Base-by-base conservation (phyloP, 257 asterid genomes). In the Nemophila menziesii region DNA sequence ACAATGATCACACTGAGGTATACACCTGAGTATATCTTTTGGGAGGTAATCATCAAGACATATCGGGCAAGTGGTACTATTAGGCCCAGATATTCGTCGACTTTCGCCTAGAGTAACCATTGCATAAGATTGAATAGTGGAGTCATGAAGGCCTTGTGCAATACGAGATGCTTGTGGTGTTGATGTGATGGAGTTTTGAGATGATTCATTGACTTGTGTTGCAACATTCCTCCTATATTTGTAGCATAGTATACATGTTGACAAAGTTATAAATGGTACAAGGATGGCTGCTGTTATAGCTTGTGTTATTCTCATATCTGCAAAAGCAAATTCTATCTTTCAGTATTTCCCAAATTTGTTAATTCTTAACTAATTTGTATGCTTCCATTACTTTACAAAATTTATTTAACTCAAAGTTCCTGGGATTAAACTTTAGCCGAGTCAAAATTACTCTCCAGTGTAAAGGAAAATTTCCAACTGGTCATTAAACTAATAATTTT, bases 1-100 rank as follows among this genome's bases (percentile, higher is more conserved):
- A 54, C 93, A 87, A 44, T 87, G 97, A 1, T 75, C 66, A 51
- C 93, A 82, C 3, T 49, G 67, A 5, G 95, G 86, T 14, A 87
- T 75, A 53, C 86, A 52, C 48, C 78, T 58, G 0, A 87, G 16
- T 2, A 65, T 67, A 29, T 86, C 93, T 46, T 66, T 75, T 0
- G 94, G 78, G 5, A 49, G 22, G 46, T 87, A 87, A 10, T 87
- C 97, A 0, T 52, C 56, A 5, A 87, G 59, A 43, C 97, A 82
- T 61, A 87, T 87, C 0, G 97, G 74, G 51, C 97, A 87, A 13
- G 72, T 74, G 10, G 42, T 56, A 2, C 73, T 73, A 40, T 77
- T 77, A 20, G 79, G 80, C 34, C 84, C 84, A 0, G 87, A 79
- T 3, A 77, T 51, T 3, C 85, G 75, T 11, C 78, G 60, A 61